phyloP scores from a whole-genome alignment of 805 yeast species.

The Schwanniomyces sp. region DNA sequence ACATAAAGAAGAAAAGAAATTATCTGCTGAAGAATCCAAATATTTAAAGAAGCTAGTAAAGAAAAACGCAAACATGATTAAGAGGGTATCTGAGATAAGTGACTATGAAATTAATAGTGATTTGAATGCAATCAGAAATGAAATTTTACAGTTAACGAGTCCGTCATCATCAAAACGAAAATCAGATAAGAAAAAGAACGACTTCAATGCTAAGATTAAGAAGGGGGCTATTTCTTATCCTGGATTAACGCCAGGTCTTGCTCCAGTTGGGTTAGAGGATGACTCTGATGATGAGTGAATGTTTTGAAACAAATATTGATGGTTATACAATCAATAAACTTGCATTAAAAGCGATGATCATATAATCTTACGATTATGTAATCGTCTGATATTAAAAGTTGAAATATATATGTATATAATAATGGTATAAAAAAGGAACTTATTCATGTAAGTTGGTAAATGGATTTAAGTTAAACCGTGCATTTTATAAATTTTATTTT shows the following conservation, averaged over 20 bases:
- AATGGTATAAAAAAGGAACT: background rate
- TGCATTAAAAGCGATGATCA: background rate
- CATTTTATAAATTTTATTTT: background rate
- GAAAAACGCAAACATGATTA: slow-evolving; percentile 33
- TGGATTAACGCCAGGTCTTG: slow-evolving; percentile 83
- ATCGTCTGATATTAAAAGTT: background rate
- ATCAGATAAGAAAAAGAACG: slow-evolving; percentile 21
- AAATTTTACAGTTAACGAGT: slow-evolving; percentile 22
- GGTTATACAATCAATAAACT: background rate
- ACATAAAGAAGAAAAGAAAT: slow-evolving; percentile 20
- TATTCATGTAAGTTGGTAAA: background rate
- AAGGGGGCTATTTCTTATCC: slow-evolving; percentile 48
- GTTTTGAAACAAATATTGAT: background rate
- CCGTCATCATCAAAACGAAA: slow-evolving; percentile 16
- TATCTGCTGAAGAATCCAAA: slow-evolving; percentile 34
- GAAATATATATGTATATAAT: background rate
- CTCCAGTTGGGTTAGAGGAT: slow-evolving; percentile 71
- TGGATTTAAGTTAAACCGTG: background rate
- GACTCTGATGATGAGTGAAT: slow-evolving; percentile 33
- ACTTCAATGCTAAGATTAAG: slow-evolving; percentile 39
- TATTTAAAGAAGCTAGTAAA: slow-evolving; percentile 37
- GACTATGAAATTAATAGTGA: slow-evolving; percentile 30
- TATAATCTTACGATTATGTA: background rate
- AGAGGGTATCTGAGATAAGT: slow-evolving; percentile 27
- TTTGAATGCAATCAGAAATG: slow-evolving; percentile 25